A percentile compares a stretch with the other conserved stretches of the same genome.
Evolutionary conservation across 305 asterid genomes (phyloP).

Genomic region (Solanum hybrid): DNA sequence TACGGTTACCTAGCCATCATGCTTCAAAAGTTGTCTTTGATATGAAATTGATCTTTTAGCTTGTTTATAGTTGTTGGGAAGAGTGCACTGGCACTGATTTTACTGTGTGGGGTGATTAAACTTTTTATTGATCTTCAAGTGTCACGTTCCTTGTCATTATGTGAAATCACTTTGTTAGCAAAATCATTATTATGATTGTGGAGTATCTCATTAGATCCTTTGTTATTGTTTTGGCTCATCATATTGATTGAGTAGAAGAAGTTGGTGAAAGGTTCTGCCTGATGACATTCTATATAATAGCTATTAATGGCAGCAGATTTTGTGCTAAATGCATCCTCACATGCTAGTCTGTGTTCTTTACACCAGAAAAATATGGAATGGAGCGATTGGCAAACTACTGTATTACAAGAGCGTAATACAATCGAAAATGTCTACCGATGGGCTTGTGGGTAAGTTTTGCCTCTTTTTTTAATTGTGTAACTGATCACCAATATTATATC

Average conservation of each 20-base stretch:
- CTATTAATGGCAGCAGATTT: neutral
- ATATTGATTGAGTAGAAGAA: neutral
- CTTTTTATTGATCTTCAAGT: neutral
- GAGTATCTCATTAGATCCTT: neutral
- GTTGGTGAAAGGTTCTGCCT: neutral
- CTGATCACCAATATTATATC: neutral
- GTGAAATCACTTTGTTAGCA: neutral
- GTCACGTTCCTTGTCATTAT: neutral
- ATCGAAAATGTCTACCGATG: slow-evolving; percentile 81
- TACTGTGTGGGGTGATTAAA: neutral
- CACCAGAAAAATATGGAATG: slow-evolving; percentile 72
- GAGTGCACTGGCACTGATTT: neutral
- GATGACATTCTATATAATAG: neutral
- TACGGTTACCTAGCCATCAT: neutral
- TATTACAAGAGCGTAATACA: slow-evolving; percentile 74
- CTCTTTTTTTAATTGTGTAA: neutral
- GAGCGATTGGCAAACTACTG: slow-evolving; percentile 77
- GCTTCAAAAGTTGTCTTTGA: neutral
- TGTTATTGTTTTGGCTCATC: neutral
- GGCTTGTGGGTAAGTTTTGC: slow-evolving; percentile 89
- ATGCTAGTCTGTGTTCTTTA: neutral
- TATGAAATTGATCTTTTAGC: neutral
- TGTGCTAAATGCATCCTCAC: neutral
- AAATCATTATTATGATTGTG: neutral
- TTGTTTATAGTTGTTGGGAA: neutral